phyloP scores from a whole-genome alignment of 768 basidiomycete species.

The Lentinula raphanica region DNA sequence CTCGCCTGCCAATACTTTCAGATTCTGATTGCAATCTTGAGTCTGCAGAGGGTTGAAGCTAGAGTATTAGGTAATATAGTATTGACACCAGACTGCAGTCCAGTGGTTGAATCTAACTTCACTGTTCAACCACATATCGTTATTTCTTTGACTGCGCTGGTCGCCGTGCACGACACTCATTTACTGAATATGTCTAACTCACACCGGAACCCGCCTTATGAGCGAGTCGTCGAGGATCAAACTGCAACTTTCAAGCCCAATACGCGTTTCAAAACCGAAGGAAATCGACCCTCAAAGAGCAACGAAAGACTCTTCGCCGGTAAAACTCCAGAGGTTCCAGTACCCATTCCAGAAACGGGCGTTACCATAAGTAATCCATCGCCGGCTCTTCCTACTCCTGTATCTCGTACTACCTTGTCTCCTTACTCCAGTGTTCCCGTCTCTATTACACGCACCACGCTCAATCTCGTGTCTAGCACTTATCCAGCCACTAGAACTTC shows the following conservation, averaged over 20 bases:
- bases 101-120: no score
- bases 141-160: slow-evolving; percentile 7
- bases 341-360: slow-evolving; percentile 1
- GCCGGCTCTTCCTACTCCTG: neutral
- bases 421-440: neutral
- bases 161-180: slow-evolving; percentile 8
- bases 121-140: neutral
- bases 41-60: no score
- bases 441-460: neutral
- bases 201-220: neutral
- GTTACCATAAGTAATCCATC: neutral
- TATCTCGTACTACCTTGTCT: neutral
- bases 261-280: neutral
- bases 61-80: no score
- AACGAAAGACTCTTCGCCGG: neutral
- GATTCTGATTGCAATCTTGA: no score
- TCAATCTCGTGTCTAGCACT: neutral
- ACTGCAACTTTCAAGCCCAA: neutral
- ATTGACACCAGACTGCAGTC: no score
- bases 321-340: neutral
- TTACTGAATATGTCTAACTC: neutral
- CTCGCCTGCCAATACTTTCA: no score
- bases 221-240: neutral
- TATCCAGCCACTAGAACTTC: neutral
- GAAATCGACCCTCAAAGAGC: neutral